Percentiles rank a stretch among this genome's conserved stretches.
Conservation (phyloP, 2,329 filamentous ascomycete species). For the Clonostachys sp. region DNA sequence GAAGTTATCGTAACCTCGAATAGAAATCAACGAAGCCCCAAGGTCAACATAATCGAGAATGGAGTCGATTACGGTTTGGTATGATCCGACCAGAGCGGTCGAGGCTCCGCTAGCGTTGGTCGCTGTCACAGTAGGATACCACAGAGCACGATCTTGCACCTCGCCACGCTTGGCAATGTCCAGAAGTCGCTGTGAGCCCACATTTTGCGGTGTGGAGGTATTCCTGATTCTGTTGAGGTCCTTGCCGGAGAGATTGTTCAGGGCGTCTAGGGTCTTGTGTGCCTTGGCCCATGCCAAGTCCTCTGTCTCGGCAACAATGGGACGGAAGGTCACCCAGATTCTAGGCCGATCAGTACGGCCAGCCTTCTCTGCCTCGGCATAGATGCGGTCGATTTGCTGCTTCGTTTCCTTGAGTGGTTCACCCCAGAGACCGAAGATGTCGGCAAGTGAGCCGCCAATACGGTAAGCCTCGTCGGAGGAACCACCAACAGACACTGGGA, state of each 20-base stretch:
- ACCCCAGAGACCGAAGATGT: constrained; percentile 62
- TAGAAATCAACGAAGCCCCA: constrained; percentile 52
- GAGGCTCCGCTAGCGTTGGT: constrained; percentile 56
- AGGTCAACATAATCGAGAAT: constrained; percentile 54
- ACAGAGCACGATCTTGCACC: constrained; percentile 56
- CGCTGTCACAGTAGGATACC: constrained; percentile 59
- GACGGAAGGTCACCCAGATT: constrained; percentile 62
- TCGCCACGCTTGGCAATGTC: constrained; percentile 52
- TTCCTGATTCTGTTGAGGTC: constrained; percentile 26
- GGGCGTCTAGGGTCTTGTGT: constrained; percentile 45
- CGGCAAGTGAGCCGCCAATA: constrained; percentile 50
- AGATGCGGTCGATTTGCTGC: constrained; percentile 57
- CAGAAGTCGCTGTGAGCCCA: constrained; percentile 52
- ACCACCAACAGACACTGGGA: constrained; percentile 55
- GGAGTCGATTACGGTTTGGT: constrained; percentile 46
- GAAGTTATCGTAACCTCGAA: constrained; percentile 57
- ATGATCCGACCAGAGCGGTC: constrained; percentile 52
- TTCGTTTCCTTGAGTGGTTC: constrained; percentile 60
- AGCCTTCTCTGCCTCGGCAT: constrained; percentile 52
- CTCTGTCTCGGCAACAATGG: constrained; percentile 56
- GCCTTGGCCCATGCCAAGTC: constrained; percentile 60
- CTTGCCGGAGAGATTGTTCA: constrained; percentile 22
- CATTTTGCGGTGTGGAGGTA: constrained; percentile 45
- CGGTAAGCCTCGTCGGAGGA: constrained; percentile 56
- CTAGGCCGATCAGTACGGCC: constrained; percentile 49